Evolutionary conservation across 257 asterid species (phyloP).

Genomic region (Gentiana straminea): DNA sequence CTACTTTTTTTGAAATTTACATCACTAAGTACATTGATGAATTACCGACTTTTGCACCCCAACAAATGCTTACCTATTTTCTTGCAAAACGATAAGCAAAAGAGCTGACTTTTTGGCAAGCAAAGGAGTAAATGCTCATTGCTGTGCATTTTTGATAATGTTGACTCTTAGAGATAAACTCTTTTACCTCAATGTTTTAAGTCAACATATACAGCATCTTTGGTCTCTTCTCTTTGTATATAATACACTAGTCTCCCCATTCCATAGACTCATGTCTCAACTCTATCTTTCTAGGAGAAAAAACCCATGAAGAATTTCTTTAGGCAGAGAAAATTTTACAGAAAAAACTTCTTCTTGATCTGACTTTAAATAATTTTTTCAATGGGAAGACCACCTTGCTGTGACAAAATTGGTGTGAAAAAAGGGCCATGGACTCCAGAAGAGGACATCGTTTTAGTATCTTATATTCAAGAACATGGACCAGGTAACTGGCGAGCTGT

Average conservation of each 20-base stretch:
- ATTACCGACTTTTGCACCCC: no score
- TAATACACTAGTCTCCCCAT: conserved; percentile 22
- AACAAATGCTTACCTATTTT: no score
- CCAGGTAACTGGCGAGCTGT: conserved; percentile 81
- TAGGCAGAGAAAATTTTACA: no score
- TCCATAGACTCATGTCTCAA: no score
- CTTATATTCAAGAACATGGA: conserved; percentile 79
- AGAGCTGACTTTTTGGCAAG: conserved; percentile 42
- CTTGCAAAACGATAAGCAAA: not conserved
- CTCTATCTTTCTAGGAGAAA: no score
- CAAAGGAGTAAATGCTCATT: conserved; percentile 51
- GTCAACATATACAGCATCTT: conserved; percentile 21
- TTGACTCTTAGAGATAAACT: conserved; percentile 45
- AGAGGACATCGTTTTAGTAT: conserved; percentile 74
- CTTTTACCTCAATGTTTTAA: conserved; percentile 14
- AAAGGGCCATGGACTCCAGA: conserved; percentile 97
- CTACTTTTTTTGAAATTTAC: no score
- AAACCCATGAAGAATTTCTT: no score
- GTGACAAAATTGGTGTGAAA: conserved; percentile 62
- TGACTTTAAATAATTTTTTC: not conserved
- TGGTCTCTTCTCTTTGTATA: conserved; percentile 25
- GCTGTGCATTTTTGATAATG: conserved; percentile 26
- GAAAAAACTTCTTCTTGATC: no score
- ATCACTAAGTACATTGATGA: no score
- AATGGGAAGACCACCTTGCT: conserved; percentile 92